These are phyloP conservation scores for Penicillium diatomitis DNA, from an alignment of 495 filamentous ascomycete genomes.

Conservation along the genomic window DNA sequence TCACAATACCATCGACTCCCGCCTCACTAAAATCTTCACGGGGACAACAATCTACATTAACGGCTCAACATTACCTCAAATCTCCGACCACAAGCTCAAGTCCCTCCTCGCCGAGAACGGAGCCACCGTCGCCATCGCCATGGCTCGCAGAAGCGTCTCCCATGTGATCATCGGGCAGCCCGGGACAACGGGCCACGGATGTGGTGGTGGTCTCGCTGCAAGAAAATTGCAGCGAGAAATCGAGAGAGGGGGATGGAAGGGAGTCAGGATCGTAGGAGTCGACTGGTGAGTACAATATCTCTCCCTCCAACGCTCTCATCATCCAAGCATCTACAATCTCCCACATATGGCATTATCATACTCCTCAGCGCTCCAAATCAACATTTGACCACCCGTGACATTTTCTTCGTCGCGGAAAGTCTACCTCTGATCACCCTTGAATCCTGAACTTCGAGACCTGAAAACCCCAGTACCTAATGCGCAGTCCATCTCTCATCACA, in stretches of 20 bases:
- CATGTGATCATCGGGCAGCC: conserved; percentile 75
- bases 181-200: conserved; percentile 31
- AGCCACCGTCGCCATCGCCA: conserved; percentile 53
- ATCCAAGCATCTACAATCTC: no score
- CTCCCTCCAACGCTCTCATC: no score
- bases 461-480: no score
- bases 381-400: no score
- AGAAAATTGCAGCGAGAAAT: conserved; percentile 82
- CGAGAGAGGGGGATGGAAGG: conserved; percentile 41
- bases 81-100: conserved; percentile 85
- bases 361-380: no score
- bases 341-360: no score
- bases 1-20: background rate
- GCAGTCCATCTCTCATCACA: conserved; percentile 14
- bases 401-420: no score
- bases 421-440: no score
- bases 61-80: conserved; percentile 68
- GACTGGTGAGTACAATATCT: conserved; percentile 54
- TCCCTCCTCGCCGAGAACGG: conserved; percentile 66
- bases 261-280: conserved; percentile 71
- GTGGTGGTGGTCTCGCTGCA: conserved; percentile 71
- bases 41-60: conserved; percentile 75
- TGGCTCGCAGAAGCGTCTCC: conserved; percentile 66
- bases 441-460: no score
- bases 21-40: conserved; percentile 44